A percentile compares a stretch with the other conserved stretches of the same genome.
Evolutionary conservation across 192 early-diverging fungal species (phyloP).

Genomic region (Umbelopsis isabellina): DNA sequence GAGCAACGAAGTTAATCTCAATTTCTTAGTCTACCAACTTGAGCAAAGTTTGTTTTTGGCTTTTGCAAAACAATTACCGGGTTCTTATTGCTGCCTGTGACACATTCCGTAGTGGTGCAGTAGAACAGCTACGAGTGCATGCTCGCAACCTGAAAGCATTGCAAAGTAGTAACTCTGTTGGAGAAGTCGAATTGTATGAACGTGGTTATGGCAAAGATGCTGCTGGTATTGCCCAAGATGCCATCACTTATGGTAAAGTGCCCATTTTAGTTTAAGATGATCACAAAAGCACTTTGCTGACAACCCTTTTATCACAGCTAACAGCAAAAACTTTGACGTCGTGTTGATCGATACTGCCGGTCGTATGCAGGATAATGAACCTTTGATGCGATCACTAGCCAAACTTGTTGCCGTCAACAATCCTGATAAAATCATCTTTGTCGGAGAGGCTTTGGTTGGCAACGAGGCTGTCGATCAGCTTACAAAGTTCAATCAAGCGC

Average conservation of each 20-base stretch:
- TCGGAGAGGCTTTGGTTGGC: conserved; percentile 95
- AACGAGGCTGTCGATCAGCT: conserved; percentile 97
- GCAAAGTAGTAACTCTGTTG: conserved; percentile 45
- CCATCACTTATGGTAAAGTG: conserved; percentile 72
- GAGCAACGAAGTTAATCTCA: background rate
- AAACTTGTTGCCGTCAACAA: conserved; percentile 91
- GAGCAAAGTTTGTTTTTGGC: conserved; percentile 94
- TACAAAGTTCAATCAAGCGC: conserved; percentile 92
- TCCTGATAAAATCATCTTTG: conserved; percentile 97
- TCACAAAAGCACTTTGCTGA: background rate
- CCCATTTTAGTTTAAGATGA: no score
- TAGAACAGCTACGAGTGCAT: conserved; percentile 93
- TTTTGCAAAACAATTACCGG: conserved; percentile 87
- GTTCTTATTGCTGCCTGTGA: conserved; percentile 96
- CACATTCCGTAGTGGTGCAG: conserved; percentile 95
- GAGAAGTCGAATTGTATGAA: conserved; percentile 89
- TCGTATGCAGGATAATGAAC: conserved; percentile 98
- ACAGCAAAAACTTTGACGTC: conserved; percentile 78
- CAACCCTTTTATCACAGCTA: conserved; percentile 46
- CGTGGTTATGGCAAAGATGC: conserved; percentile 97
- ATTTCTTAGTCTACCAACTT: conserved; percentile 83
- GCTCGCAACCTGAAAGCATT: conserved; percentile 85
- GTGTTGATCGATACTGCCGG: conserved; percentile 96
- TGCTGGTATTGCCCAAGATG: conserved; percentile 93
- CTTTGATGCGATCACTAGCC: conserved; percentile 93